Base-by-base conservation (phyloP, 202 grass and related monocot genomes). In the Musa balbisiana region DNA sequence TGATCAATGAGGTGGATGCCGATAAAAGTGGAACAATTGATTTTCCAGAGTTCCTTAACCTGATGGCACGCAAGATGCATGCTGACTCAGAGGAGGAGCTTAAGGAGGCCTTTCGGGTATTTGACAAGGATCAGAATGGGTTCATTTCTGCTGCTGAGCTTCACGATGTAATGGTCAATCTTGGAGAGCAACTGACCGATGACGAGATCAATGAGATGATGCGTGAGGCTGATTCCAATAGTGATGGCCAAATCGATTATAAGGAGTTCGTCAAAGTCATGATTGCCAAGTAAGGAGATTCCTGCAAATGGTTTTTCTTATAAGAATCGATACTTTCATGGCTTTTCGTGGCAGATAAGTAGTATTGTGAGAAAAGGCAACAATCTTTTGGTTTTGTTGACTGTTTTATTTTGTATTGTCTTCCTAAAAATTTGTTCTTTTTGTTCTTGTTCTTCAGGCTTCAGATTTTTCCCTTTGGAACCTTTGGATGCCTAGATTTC, bases 41-140 rank as follows among this genome's bases (percentile, higher is more conserved):
- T 67, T 25, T 25, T 14, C 20, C 20, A 43, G 64, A 67, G 64
- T 67, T 67, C 64, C 64, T 67, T 67, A 67, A 43, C 64, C 24
- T 67, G 64, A 67, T 67, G 64, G 25, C 25, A 4, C 24, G 11
- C 64, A 67, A 16, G 64, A 33, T 29, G 25, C 27, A 67, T 15
- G 5, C 64, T 2, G 25, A 10, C 26, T 67, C 64, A 6, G 64
- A 67, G 64, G 64, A 67, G 15, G 64, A 67, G 27, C 24, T 67
- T 8, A 67, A 33, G 64, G 64, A 67, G 20, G 64, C 64, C 9
- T 67, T 67, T 67, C 1, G 25, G 16, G 64, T 67, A 15, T 67
- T 67, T 17, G 64, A 67, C 64, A 67, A 67, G 64, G 64, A 67
- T 33, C 64, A 67, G 12, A 67, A 67, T 29, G 64, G 64, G 24